Percentiles rank a stretch among this genome's conserved stretches.
Evolutionary conservation across 1,284 basidiomycete species (phyloP).

Genomic region (Puccinia horiana): DNA sequence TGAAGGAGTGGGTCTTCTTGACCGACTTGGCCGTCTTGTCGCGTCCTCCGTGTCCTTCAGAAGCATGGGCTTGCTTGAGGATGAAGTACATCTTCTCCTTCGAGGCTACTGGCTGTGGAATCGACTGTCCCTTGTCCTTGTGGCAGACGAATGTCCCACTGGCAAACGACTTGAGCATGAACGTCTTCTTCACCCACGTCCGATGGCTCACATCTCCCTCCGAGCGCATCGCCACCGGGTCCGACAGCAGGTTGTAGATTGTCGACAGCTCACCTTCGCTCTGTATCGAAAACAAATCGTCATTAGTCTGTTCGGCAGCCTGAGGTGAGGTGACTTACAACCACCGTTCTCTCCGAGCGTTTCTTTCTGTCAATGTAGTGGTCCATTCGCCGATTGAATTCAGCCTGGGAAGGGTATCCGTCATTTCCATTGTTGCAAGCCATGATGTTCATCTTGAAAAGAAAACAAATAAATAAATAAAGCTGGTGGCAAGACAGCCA

Average conservation of each 20-base stretch:
- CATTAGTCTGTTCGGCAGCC: background rate
- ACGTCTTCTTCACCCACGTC: conserved; percentile 48
- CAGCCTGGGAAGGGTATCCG: conserved; percentile 39
- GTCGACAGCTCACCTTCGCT: conserved; percentile 40
- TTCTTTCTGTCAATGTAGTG: conserved; percentile 42
- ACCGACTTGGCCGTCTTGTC: conserved; percentile 48
- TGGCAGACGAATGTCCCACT: conserved; percentile 47
- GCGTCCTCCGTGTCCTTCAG: conserved; percentile 48
- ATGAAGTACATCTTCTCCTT: conserved; percentile 50
- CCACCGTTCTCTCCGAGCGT: conserved; percentile 47
- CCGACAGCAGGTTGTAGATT: conserved; percentile 40
- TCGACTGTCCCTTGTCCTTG: conserved; percentile 42
- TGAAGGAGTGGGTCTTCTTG: conserved; percentile 49
- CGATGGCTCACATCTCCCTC: conserved; percentile 45
- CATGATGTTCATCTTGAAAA: conserved; percentile 30
- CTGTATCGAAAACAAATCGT: background rate
- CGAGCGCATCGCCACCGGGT: conserved; percentile 45
- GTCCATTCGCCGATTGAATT: conserved; percentile 47
- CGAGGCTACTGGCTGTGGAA: conserved; percentile 31
- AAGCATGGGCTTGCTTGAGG: conserved; percentile 46
- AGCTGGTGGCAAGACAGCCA: background rate
- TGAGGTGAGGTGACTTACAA: conserved; percentile 29
- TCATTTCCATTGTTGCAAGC: conserved; percentile 46
- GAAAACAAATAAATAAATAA: background rate
- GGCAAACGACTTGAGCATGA: conserved; percentile 20